phyloP scores from a whole-genome alignment of 2,329 filamentous ascomycete species.

The Phaeosphaeria sp. region DNA sequence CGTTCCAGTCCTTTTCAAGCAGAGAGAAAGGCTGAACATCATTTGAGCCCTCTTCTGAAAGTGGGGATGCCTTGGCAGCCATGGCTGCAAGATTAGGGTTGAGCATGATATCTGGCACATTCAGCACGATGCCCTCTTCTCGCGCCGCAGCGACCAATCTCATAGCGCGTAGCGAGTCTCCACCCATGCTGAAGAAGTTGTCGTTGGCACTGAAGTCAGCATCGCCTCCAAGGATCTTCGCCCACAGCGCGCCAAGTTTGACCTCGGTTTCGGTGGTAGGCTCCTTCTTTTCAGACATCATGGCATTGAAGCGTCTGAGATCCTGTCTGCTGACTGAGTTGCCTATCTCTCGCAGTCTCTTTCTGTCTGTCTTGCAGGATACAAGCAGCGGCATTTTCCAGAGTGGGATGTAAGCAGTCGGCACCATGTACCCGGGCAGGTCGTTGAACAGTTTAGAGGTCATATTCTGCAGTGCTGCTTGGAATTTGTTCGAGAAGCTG shows the following conservation, averaged over 20 bases:
- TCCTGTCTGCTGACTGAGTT: conserved; percentile 39
- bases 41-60: conserved; percentile 22
- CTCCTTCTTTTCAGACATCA: conserved; percentile 53
- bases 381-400: conserved; percentile 46
- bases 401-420: conserved; percentile 44
- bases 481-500: conserved; percentile 41
- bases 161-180: conserved; percentile 61
- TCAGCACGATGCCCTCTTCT: conserved; percentile 56
- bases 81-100: conserved; percentile 55
- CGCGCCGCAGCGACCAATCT: conserved; percentile 64
- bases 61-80: conserved; percentile 47
- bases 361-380: conserved; percentile 46
- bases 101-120: conserved; percentile 64
- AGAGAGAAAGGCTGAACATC: conserved; percentile 45
- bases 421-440: conserved; percentile 46
- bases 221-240: conserved; percentile 40
- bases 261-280: conserved; percentile 40
- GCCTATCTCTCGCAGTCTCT: conserved; percentile 44
- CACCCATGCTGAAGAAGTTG: conserved; percentile 57
- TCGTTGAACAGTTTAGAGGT: conserved; percentile 35
- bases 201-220: conserved; percentile 42
- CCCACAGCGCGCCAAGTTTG: conserved; percentile 38
- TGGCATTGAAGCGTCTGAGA: conserved; percentile 40
- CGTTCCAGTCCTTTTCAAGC: conserved; percentile 29
- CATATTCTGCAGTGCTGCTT: conserved; percentile 35